Evolutionary conservation across 345 rosid species (phyloP), one percentile per base, ranked within the genome.

Genomic region (Hibiscus mutabilis): DNA sequence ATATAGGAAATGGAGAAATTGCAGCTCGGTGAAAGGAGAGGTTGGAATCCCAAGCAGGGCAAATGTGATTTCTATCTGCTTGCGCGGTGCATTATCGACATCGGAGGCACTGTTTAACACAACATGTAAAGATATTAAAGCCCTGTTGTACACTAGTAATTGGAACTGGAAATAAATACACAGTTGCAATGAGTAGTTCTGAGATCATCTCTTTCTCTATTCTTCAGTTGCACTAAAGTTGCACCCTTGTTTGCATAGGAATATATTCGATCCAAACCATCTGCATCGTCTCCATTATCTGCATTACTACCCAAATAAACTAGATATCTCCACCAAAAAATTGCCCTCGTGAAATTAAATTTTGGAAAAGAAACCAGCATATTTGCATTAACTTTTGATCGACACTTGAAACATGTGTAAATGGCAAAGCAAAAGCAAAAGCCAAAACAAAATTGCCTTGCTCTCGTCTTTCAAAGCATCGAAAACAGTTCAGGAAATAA

Each of bases 31-130:
- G 12, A 35, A 40, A 68, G 70, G 70, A 55, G 73, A 73, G 46
- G 47, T 68, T 24, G 63, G 80, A 84, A 79, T 87, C 86, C 84
- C 82, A 70, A 74, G 88, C 81, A 72, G 81, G 71, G 69, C 27
- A 76, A 74, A 18, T 49, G 61, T 46, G 69, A 22, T 57, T 10
- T 14, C 22, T 46, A 64, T 68, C 74, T 78, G 87, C 87, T 76
- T 66, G 85, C 60, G 83, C 40, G 85, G 3, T 2, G 85, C 64
- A 67, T 15, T 37, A 8, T 42, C 49, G 49, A 72, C 63, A 40
- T 51, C 31, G 13, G 21, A 56, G 63, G 53, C 29, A 8, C 15
- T 55, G 29, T 53, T 46, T 44, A 53, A 58, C 66, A 42, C 14
- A 42, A 44, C 69, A 75, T 75, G 85, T 79, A 81, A 73, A 83